Base-by-base conservation (phyloP, 768 basidiomycete genomes). In the Mycena chlorophos region DNA sequence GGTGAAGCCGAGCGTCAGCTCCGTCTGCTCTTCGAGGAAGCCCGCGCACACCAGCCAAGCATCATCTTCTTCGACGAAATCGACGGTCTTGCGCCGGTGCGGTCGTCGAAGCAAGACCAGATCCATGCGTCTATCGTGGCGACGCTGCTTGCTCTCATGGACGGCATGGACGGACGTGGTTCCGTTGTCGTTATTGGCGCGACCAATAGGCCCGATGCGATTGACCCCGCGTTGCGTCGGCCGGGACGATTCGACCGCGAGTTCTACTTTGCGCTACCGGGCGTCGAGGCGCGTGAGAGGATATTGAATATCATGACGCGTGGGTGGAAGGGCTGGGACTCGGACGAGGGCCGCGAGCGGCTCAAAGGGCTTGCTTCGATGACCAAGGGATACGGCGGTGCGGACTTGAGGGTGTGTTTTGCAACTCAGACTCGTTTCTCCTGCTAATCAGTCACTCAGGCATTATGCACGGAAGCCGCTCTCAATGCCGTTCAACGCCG, bases 11-110 rank as follows among this genome's bases (percentile, higher is more conserved):
- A 98, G 68, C 86, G 97, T 2, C 96, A 98, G 69, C 80, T 99
- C 2, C 85, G 97, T 1, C 80, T 98, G 37, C 78, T 98, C 14
- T 99, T 99, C 69, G 96, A 98, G 61, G 96, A 98, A 75, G 97
- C 97, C 1, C 83, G 86, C 47, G 86, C 87, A 50, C 89, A 85
- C 49, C 96, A 98, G 65, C 96, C 97, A 0, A 90, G 88, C 61
- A 98, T 98, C 71, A 98, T 99, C 67, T 99, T 99, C 76, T 98
- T 99, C 69, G 97, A 99, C 68, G 97, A 99, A 74, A 98, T 99
- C 63, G 97, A 99, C 67, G 97, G 96, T 61, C 84, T 99, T 19
- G 97, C 97, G 13, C 97, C 97, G 2, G 96, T 98, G 2, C 88
- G 97, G 43, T 96, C 94, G n/a, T 91, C 92, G 17, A 98, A 98